Evolutionary conservation across 208 protist species (phyloP).

Genomic region (Trichomonas gallinae): DNA sequence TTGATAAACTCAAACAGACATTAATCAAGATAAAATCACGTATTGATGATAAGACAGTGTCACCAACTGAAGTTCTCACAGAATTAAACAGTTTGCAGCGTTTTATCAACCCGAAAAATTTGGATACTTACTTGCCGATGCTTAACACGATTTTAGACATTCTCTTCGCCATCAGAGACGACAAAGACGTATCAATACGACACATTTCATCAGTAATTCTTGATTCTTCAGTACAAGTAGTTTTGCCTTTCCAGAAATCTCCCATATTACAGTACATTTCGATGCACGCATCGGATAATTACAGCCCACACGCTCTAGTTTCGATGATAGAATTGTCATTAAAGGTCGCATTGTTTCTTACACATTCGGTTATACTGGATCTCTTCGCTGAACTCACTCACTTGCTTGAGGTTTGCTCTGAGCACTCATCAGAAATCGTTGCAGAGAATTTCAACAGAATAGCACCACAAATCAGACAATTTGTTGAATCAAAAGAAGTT

Average conservation of each 20-base stretch:
- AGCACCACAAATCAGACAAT: background rate
- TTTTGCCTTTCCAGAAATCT: slow-evolving; percentile 18
- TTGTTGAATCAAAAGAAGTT: background rate
- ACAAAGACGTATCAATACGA: background rate
- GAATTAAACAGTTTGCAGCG: background rate
- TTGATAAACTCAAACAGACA: background rate
- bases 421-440: background rate
- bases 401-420: background rate
- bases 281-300: background rate
- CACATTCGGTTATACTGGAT: background rate
- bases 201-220: background rate
- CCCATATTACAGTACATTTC: background rate
- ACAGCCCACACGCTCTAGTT: background rate
- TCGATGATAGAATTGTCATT: background rate
- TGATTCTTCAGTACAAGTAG: background rate
- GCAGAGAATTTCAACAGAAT: background rate
- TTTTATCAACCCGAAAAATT: background rate
- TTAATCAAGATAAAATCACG: background rate
- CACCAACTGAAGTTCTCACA: background rate
- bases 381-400: background rate
- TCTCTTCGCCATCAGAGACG: background rate
- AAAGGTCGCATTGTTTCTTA: background rate
- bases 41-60: background rate
- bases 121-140: background rate
- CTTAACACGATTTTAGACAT: background rate